A percentile compares a stretch with the other conserved stretches of the same genome.
phyloP scores from a whole-genome alignment of 139 green algal species.

The Desmodesmus armatus region DNA sequence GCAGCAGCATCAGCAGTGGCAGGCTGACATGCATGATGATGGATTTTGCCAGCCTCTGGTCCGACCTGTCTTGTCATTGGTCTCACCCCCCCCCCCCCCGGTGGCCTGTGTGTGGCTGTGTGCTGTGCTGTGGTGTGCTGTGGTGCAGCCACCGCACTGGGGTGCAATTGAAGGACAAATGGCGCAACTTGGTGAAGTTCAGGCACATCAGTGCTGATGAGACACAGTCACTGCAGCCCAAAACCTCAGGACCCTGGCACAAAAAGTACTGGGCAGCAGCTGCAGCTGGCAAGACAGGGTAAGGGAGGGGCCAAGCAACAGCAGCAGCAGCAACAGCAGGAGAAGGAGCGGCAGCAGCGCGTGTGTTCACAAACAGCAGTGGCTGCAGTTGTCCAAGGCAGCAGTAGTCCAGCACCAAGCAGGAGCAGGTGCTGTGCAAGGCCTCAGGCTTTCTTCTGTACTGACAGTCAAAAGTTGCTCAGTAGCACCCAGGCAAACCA shows the following conservation, averaged over 20 bases:
- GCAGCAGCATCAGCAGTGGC: too few relatives aligned
- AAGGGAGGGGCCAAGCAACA: not conserved
- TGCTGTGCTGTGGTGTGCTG: not conserved
- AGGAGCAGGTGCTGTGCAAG: too few relatives aligned
- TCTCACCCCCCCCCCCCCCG: too few relatives aligned
- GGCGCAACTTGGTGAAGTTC: slow-evolving; percentile 83
- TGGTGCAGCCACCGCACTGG: slow-evolving; percentile 67
- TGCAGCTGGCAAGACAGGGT: slow-evolving; percentile 23
- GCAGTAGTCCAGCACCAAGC: too few relatives aligned
- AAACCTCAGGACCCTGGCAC: slow-evolving; percentile 65
- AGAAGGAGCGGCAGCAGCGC: not conserved
- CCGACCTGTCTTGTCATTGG: too few relatives aligned
- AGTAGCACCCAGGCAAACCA: too few relatives aligned
- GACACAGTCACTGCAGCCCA: slow-evolving; percentile 59
- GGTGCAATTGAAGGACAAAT: slow-evolving; percentile 86
- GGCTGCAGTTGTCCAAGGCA: not conserved
- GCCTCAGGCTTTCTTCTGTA: too few relatives aligned
- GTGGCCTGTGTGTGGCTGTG: not conserved
- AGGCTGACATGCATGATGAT: too few relatives aligned
- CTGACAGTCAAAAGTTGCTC: too few relatives aligned
- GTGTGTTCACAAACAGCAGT: not conserved
- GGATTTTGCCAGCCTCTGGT: too few relatives aligned
- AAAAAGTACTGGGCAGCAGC: slow-evolving; percentile 40
- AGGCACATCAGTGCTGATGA: slow-evolving; percentile 66
- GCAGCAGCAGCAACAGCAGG: not conserved